Evolutionary conservation across 2,329 filamentous ascomycete genomes (phyloP).

Genomic region (Aureobasidium pullulans): DNA sequence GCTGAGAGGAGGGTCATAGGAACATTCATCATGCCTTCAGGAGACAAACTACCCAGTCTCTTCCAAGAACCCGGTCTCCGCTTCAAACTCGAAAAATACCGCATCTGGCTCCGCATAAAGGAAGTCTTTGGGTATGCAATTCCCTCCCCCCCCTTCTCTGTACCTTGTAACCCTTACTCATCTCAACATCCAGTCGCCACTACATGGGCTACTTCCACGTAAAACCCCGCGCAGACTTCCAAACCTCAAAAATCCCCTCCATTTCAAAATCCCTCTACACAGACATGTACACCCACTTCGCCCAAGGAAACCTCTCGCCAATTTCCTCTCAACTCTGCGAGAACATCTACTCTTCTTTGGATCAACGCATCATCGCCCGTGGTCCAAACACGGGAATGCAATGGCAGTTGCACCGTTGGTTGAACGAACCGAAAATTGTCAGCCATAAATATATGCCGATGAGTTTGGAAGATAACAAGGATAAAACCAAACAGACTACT

Average conservation of each 20-base stretch:
- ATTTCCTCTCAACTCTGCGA: slow-evolving; percentile 19
- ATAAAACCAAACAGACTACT: slow-evolving; percentile 17
- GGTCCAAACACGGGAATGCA: slow-evolving; percentile 25
- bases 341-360: slow-evolving; percentile 20
- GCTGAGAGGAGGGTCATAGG: slow-evolving; percentile 1
- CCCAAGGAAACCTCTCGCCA: slow-evolving; percentile 30
- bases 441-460: slow-evolving; percentile 25
- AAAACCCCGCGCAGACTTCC: slow-evolving; percentile 26
- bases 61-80: slow-evolving; percentile 10
- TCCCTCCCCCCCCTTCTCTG: no score
- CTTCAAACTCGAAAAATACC: slow-evolving; percentile 15
- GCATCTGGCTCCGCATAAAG: slow-evolving; percentile 1
- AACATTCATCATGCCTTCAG: slow-evolving; percentile 26
- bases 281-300: slow-evolving; percentile 41
- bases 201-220: slow-evolving; percentile 19
- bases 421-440: slow-evolving; percentile 22
- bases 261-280: slow-evolving; percentile 36
- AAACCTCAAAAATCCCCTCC: slow-evolving; percentile 28
- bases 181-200: neutral
- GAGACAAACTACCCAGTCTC: slow-evolving; percentile 19
- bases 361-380: slow-evolving; percentile 30
- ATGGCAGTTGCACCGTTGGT: slow-evolving; percentile 26
- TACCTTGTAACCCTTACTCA: neutral
- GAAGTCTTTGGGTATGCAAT: neutral
- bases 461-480: slow-evolving; percentile 21